Evolutionary conservation across 2,329 filamentous ascomycete species (phyloP).

Genomic region (Cercospora berteroae): DNA sequence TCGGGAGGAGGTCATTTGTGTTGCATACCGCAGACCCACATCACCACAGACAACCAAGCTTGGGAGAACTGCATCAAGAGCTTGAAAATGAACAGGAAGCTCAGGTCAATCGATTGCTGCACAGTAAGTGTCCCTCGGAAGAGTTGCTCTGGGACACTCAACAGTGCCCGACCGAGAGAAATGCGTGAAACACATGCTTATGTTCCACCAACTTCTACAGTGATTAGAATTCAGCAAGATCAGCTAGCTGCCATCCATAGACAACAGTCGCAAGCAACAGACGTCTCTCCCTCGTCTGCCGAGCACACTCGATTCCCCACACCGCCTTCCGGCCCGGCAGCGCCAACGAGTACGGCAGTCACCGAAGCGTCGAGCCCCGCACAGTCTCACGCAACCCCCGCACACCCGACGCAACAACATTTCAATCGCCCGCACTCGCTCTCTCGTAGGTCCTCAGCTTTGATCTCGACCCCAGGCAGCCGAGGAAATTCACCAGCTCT

Average conservation of each 20-base stretch:
- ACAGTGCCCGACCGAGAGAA: neutral
- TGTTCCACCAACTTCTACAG: slow-evolving; percentile 32
- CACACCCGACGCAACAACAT: slow-evolving; percentile 23
- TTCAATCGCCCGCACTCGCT: slow-evolving; percentile 38
- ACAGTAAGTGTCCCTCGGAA: slow-evolving; percentile 28
- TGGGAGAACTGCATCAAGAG: slow-evolving; percentile 76
- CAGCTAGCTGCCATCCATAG: slow-evolving; percentile 59
- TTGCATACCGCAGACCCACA: slow-evolving; percentile 52
- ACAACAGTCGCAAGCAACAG: slow-evolving; percentile 47
- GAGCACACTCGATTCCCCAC: slow-evolving; percentile 32
- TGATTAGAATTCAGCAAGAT: slow-evolving; percentile 73
- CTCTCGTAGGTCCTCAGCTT: slow-evolving; percentile 47
- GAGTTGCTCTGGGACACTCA: neutral
- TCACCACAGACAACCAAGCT: slow-evolving; percentile 65
- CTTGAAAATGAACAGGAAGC: slow-evolving; percentile 76
- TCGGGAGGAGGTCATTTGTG: slow-evolving; percentile 39
- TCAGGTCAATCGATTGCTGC: slow-evolving; percentile 74
- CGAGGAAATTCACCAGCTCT: slow-evolving; percentile 44
- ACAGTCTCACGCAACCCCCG: slow-evolving; percentile 21
- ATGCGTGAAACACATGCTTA: neutral
- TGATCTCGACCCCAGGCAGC: slow-evolving; percentile 34
- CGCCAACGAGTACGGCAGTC: slow-evolving; percentile 49
- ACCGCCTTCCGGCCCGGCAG: slow-evolving; percentile 38
- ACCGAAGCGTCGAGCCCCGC: slow-evolving; percentile 23
- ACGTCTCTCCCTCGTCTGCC: slow-evolving; percentile 22